These are phyloP conservation scores for Scenedesmus sp. DNA, from an alignment of 163 green algal genomes.

Conservation along the genomic window DNA sequence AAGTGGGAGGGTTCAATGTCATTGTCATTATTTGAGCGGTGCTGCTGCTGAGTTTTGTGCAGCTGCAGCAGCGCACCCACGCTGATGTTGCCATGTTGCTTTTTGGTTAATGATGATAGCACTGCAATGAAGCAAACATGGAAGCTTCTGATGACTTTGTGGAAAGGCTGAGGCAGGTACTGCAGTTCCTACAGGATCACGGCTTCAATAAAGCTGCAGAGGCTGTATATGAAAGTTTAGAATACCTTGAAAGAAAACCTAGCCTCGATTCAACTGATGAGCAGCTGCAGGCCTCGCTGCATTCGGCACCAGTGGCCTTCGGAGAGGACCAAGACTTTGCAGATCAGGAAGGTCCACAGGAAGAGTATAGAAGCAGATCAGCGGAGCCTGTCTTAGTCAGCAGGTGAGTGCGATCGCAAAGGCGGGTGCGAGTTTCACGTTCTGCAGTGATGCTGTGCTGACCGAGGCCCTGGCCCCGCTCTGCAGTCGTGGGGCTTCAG, in stretches of 20 bases:
- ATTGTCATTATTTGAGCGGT: background rate
- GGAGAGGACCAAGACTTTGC: slow-evolving; percentile 3
- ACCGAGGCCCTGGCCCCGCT: background rate
- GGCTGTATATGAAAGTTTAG: background rate
- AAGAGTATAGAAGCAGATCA: slow-evolving; percentile 42
- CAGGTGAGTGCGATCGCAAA: background rate
- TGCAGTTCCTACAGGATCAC: slow-evolving; percentile 44
- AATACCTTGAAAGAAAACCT: background rate
- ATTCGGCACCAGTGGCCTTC: background rate
- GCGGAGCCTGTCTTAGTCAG: slow-evolving; percentile 43
- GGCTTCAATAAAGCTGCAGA: slow-evolving; percentile 44
- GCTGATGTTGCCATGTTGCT: background rate
- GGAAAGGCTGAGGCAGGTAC: slow-evolving; percentile 20
- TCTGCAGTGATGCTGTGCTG: slow-evolving; percentile 11
- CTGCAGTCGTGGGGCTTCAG: slow-evolving; percentile 17
- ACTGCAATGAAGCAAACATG: slow-evolving; percentile 9
- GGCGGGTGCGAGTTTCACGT: background rate
- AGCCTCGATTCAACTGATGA: background rate
- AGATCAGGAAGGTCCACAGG: background rate
- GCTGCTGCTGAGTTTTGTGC: background rate
- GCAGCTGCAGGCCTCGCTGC: background rate
- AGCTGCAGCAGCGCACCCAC: background rate
- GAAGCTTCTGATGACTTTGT: slow-evolving; percentile 8
- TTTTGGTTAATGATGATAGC: background rate
- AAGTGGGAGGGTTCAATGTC: background rate